Base-by-base conservation (phyloP, 805 yeast species). In the Yarrowia sp. region DNA sequence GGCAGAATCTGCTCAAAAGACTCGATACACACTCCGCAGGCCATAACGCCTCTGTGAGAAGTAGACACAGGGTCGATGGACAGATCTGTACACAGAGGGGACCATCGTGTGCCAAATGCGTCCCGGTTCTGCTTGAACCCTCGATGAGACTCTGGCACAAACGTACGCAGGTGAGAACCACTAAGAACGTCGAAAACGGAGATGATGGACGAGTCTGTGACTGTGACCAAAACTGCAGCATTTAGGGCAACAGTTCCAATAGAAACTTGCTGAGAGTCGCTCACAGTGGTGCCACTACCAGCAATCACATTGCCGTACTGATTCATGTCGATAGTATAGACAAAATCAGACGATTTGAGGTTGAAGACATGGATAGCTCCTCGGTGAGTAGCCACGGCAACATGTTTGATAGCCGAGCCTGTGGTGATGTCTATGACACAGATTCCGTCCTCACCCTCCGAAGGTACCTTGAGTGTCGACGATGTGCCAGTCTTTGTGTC, bases 271-370 rank as follows among this genome's bases (percentile, higher is more conserved):
- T 58, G 63, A 4, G 63, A 28, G 19, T 43, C 51, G n/a, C 51
- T 41, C 6, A 58, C 51, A 1, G 63, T 58, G 3, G 51, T 58
- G 16, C 63, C 63, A 17, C 63, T 58, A 2, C 63, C 63, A 2
- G 63, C 49, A 33, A 58, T 58, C 19, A 58, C 63, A 19, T 58
- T 58, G 10, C 63, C 63, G n/a, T 58, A 58, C 51, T 58, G 63
- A 30, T 43, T 58, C 63, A 58, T 58, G 32, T 58, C 51, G 7
- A 58, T 41, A 11, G 63, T 32, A 38, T 58, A 58, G 22, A 28
- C 46, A 16, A 6, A 26, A 5, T 24, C 46, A 1, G 61, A 24
- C 7, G 61, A 26, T 35, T 54, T 36, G 35, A 54, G 46, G 7
- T 54, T 54, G 46, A 12, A 54, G 44, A 38, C 61, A 26, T 54